A percentile compares a stretch with the other conserved stretches of the same genome.
phyloP scores from a whole-genome alignment of 768 basidiomycete genomes.

The Xerocomellus amylosporus region DNA sequence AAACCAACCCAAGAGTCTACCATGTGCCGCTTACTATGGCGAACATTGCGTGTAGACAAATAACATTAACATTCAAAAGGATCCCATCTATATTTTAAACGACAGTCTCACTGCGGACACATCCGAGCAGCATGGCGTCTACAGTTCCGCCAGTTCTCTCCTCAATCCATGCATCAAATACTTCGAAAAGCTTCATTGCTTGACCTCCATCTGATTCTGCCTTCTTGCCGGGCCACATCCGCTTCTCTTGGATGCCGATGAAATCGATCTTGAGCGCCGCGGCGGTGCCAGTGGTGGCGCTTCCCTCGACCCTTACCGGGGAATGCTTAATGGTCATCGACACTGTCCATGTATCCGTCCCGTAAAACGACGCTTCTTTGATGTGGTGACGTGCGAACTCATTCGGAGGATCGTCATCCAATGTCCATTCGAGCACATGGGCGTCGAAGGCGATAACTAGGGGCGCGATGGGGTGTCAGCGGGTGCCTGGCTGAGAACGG shows the following conservation, averaged over 20 bases:
- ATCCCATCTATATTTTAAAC: conserved; percentile 29
- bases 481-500: neutral
- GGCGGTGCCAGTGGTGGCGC: neutral
- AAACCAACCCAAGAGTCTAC: neutral
- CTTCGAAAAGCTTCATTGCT: conserved; percentile 71
- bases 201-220: conserved; percentile 47
- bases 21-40: neutral
- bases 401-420: conserved; percentile 75
- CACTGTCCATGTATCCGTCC: conserved; percentile 67
- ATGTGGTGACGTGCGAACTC: conserved; percentile 81
- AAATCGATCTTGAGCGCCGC: conserved; percentile 61
- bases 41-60: neutral
- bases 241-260: conserved; percentile 77
- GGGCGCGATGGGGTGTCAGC: neutral
- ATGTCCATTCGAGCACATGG: conserved; percentile 80
- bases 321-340: conserved; percentile 66
- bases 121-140: conserved; percentile 67
- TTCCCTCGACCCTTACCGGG: neutral
- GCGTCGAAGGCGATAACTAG: conserved; percentile 88
- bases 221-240: conserved; percentile 78
- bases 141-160: conserved; percentile 59
- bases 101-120: conserved; percentile 57
- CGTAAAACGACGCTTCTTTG: conserved; percentile 89
- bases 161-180: conserved; percentile 74
- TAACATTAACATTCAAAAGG: neutral